Percentiles rank a stretch among this genome's conserved stretches.
Evolutionary conservation across 331 rosid species (phyloP).

Genomic region (Arachis monticola): DNA sequence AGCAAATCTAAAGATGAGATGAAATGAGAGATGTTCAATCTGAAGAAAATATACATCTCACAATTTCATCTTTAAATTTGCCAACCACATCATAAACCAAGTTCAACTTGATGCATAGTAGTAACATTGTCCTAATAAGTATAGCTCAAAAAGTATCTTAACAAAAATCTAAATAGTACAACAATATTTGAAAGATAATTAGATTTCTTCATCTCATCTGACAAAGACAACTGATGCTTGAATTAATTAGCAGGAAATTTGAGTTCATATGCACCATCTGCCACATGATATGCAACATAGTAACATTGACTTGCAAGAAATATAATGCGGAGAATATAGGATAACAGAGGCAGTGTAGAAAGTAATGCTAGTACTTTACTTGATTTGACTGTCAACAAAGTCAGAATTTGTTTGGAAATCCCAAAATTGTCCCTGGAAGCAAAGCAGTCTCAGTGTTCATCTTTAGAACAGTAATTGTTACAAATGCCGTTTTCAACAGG

Average conservation of each 20-base stretch:
- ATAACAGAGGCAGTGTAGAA: not conserved
- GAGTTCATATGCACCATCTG: too few species aligned
- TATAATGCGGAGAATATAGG: not conserved
- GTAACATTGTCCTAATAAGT: not conserved
- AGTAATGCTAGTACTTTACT: not conserved
- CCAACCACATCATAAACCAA: too few species aligned
- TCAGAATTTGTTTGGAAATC: not conserved
- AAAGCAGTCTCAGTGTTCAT: not conserved
- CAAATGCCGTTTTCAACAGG: conserved; percentile 17
- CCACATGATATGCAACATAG: not conserved
- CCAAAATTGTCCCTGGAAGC: conserved; percentile 3
- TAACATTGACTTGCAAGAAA: conserved; percentile 3
- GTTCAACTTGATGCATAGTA: too few species aligned
- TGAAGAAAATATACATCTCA: too few species aligned
- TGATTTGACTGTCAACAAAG: not conserved
- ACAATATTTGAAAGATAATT: not conserved
- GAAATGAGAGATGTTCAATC: too few species aligned
- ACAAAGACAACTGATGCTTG: too few species aligned
- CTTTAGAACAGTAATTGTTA: not conserved
- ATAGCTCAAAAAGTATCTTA: not conserved
- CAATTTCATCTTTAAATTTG: too few species aligned
- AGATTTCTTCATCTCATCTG: too few species aligned
- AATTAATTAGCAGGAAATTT: too few species aligned
- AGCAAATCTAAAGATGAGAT: too few species aligned
- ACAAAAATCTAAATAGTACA: not conserved